These are phyloP conservation scores for Saccharomycopsis guyanensis DNA, from an alignment of 805 yeast species.

Conservation along the genomic window DNA sequence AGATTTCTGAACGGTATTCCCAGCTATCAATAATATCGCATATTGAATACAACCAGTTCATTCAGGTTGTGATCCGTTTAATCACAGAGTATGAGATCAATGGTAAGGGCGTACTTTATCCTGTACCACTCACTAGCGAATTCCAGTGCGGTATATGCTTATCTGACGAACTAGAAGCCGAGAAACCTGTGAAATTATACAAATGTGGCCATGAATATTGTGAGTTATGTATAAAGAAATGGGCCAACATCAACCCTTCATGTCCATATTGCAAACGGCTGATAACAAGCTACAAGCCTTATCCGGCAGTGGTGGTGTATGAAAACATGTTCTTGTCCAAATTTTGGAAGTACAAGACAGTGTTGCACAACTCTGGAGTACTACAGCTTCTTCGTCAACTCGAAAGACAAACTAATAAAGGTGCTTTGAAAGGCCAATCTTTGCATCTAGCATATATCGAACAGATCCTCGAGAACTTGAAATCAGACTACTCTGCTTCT, in stretches of 20 bases:
- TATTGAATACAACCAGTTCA: neutral
- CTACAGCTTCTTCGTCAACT: neutral
- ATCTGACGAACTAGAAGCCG: neutral
- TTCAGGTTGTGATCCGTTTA: neutral
- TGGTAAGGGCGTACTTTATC: neutral
- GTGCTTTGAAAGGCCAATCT: neutral
- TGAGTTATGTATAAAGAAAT: neutral
- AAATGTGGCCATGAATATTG: slow-evolving; percentile 6
- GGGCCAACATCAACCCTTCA: slow-evolving; percentile 3
- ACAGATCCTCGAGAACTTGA: neutral
- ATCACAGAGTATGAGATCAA: neutral
- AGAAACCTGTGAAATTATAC: slow-evolving; percentile 1
- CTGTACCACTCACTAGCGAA: neutral
- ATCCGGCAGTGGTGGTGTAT: neutral
- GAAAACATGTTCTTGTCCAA: slow-evolving; percentile 1
- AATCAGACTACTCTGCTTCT: too few species aligned
- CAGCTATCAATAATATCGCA: neutral
- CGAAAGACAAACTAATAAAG: neutral
- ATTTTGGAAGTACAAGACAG: slow-evolving; percentile 2
- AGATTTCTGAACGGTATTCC: neutral
- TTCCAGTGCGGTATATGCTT: slow-evolving; percentile 5
- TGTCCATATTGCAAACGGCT: slow-evolving; percentile 6
- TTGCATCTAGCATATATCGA: neutral
- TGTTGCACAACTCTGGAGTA: neutral
- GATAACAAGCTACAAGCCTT: neutral